Evolutionary conservation across 306 rosid species (phyloP).

Genomic region (Biancaea sappan): DNA sequence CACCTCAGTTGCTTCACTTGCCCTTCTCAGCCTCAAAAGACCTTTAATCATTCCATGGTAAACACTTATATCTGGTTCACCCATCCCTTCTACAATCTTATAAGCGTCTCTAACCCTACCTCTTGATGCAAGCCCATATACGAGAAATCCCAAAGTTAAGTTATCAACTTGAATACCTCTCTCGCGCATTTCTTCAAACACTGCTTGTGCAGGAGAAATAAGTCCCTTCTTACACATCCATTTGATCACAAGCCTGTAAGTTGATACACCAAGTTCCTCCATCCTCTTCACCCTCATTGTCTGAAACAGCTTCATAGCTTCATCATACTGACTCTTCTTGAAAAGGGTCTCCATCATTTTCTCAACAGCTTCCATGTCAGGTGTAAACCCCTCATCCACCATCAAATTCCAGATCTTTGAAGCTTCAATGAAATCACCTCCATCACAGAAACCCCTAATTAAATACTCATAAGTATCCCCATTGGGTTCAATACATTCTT

Average conservation of each 20-base stretch:
- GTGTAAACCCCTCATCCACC: slow-evolving; percentile 71
- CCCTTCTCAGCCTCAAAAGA: slow-evolving; percentile 65
- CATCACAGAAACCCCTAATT: slow-evolving; percentile 68
- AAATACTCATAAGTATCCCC: slow-evolving; percentile 54
- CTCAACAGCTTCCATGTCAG: slow-evolving; percentile 57
- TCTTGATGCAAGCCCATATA: slow-evolving; percentile 63
- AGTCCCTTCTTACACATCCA: slow-evolving; percentile 75
- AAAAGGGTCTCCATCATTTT: slow-evolving; percentile 70
- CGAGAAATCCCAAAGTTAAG: slow-evolving; percentile 46
- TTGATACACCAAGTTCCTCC: slow-evolving; percentile 57
- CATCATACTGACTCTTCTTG: slow-evolving; percentile 53
- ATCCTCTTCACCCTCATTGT: slow-evolving; percentile 63
- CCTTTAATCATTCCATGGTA: slow-evolving; percentile 80
- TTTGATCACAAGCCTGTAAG: slow-evolving; percentile 59
- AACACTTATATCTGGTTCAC: slow-evolving; percentile 44
- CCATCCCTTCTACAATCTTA: slow-evolving; percentile 41
- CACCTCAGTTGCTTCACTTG: slow-evolving; percentile 76
- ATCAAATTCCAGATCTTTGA: slow-evolving; percentile 80
- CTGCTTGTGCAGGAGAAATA: slow-evolving; percentile 42
- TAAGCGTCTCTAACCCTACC: slow-evolving; percentile 65
- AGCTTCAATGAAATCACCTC: slow-evolving; percentile 76
- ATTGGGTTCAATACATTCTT: slow-evolving; percentile 54
- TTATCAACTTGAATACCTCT: slow-evolving; percentile 59
- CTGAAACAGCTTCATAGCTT: slow-evolving; percentile 71
- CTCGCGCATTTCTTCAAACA: slow-evolving; percentile 75